A percentile compares a stretch with the other conserved stretches of the same genome.
phyloP scores from a whole-genome alignment of 306 rosid species.

The Alnus glutinosa region DNA sequence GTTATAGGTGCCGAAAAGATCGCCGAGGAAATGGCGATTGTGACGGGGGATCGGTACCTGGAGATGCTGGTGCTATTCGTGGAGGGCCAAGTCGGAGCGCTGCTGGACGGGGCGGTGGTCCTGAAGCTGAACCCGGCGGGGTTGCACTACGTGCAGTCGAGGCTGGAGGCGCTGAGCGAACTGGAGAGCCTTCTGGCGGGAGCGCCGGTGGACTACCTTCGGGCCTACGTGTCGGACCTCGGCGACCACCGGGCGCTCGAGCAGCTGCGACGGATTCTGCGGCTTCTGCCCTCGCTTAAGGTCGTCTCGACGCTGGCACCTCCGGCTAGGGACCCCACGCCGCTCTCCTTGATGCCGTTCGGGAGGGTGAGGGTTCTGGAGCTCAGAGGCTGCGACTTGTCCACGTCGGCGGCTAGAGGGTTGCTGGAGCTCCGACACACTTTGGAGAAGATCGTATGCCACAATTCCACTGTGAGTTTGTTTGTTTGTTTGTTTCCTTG shows the following conservation, averaged over 20 bases:
- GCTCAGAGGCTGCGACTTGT: constrained; percentile 92
- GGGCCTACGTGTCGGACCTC: constrained; percentile 93
- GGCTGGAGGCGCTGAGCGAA: constrained; percentile 86
- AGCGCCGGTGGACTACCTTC: constrained; percentile 90
- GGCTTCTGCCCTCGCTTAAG: constrained; percentile 82
- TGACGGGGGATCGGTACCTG: constrained; percentile 96
- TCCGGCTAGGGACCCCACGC: constrained; percentile 81
- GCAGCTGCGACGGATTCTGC: constrained; percentile 86
- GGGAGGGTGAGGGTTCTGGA: constrained; percentile 79
- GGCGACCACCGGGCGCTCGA: constrained; percentile 99
- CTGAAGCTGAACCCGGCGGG: constrained; percentile 91
- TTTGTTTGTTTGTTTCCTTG: constrained; percentile 23
- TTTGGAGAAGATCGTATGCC: constrained; percentile 87
- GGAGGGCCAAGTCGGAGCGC: constrained; percentile 64
- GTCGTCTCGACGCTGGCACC: constrained; percentile 73
- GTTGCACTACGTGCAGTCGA: constrained; percentile 82
- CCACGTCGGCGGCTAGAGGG: constrained; percentile 86
- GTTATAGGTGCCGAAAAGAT: constrained; percentile 13
- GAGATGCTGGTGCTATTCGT: constrained; percentile 86
- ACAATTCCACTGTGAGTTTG: constrained; percentile 85
- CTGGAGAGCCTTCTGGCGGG: constrained; percentile 78
- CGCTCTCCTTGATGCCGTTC: constrained; percentile 76
- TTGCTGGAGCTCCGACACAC: constrained; percentile 87
- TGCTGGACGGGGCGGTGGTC: constrained; percentile 76
- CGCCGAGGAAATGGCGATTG: constrained; percentile 63